Evolutionary conservation across 495 filamentous ascomycete genomes (phyloP).

Genomic region (Hypoxylon trugodes): DNA sequence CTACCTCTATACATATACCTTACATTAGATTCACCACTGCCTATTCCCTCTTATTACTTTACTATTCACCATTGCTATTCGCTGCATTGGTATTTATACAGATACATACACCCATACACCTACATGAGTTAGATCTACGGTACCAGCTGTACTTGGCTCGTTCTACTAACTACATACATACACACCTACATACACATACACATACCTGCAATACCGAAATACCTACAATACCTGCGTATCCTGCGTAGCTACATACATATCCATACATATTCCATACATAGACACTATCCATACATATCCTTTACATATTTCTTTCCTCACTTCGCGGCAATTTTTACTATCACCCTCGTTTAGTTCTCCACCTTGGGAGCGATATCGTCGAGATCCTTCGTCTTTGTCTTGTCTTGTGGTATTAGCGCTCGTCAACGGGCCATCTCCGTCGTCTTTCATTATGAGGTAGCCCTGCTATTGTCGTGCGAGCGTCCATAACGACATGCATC

Average conservation of each 20-base stretch:
- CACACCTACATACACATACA: slow-evolving; percentile 20
- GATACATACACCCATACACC: too few relatives aligned
- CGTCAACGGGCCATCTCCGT: slow-evolving; percentile 37
- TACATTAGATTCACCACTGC: too few relatives aligned
- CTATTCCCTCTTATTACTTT: too few relatives aligned
- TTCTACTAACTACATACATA: slow-evolving; percentile 25
- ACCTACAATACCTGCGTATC: too few relatives aligned
- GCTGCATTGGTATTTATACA: too few relatives aligned
- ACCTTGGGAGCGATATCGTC: slow-evolving; percentile 24
- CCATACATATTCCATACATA: too few relatives aligned
- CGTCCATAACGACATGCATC: slow-evolving; percentile 52
- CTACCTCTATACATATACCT: too few relatives aligned
- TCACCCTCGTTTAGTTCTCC: slow-evolving; percentile 37
- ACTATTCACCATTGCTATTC: too few relatives aligned
- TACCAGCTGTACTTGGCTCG: slow-evolving; percentile 13
- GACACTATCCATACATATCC: too few relatives aligned
- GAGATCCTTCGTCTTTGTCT: slow-evolving; percentile 15
- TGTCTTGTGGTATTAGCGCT: slow-evolving; percentile 22
- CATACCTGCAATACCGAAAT: too few relatives aligned
- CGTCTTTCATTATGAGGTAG: slow-evolving; percentile 49
- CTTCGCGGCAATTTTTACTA: slow-evolving; percentile 39
- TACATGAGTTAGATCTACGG: slow-evolving; percentile 23
- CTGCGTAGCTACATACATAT: too few relatives aligned
- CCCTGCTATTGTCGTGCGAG: slow-evolving; percentile 40
- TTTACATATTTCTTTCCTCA: slow-evolving; percentile 37